These are phyloP conservation scores for Athelia psychrophila DNA, from an alignment of 1,284 basidiomycete species.

Conservation along the genomic window DNA sequence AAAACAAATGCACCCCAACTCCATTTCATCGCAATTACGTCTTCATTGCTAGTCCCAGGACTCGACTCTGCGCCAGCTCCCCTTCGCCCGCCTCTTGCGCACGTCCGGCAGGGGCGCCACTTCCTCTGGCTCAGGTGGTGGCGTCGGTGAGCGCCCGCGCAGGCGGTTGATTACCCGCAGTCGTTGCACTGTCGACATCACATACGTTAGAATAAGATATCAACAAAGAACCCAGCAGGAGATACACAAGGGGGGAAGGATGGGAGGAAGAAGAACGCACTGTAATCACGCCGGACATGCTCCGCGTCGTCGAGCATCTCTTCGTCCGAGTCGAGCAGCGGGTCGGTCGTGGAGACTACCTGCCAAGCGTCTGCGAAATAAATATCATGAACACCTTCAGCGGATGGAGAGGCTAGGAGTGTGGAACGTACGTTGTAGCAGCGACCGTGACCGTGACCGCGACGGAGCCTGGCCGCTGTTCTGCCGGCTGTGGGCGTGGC, in stretches of 20 bases:
- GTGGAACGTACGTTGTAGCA: conserved; percentile 3
- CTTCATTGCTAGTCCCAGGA: conserved; percentile 31
- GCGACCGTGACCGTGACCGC: too few relatives aligned
- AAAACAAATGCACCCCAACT: too few relatives aligned
- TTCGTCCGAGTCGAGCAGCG: conserved; percentile 70
- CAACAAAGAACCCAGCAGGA: not conserved
- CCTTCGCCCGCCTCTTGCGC: conserved; percentile 5
- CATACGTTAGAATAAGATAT: not conserved
- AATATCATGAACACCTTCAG: conserved; percentile 1
- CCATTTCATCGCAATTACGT: not conserved
- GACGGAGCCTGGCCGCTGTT: not conserved
- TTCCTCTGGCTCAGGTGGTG: conserved; percentile 22
- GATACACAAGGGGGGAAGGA: conserved; percentile 8
- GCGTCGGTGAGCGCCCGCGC: conserved; percentile 38
- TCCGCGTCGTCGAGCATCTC: conserved; percentile 53
- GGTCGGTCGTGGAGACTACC: conserved; percentile 56
- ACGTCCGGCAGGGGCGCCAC: not conserved
- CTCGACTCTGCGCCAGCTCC: conserved; percentile 34
- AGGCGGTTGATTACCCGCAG: conserved; percentile 45
- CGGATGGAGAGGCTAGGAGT: conserved; percentile 7
- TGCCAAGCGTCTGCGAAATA: conserved; percentile 64
- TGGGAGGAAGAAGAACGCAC: conserved; percentile 36
- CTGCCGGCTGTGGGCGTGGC: too few relatives aligned
- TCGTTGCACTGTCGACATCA: conserved; percentile 39
- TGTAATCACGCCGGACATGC: conserved; percentile 59